Base-by-base conservation (phyloP, 2,329 filamentous ascomycete species). In the Polytolypa hystricis region DNA sequence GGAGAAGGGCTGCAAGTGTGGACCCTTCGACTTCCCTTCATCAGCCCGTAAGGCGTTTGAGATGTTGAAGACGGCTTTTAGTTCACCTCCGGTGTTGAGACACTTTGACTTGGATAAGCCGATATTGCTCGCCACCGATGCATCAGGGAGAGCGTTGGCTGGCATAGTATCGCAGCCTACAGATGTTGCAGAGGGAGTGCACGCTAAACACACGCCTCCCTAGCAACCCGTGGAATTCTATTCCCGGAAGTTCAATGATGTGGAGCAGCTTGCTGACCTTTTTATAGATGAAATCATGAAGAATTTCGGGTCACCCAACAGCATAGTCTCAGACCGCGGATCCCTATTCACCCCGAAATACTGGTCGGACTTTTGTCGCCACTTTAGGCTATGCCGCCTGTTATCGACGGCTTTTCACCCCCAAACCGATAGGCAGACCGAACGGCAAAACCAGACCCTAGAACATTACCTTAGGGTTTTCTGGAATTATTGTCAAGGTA, bases 351-450 rank as follows among this genome's bases (percentile, higher is more conserved):
- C 18, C n/a, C 11, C 7, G 12, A 3, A 28, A 3, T 33, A 11
- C 30, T 33, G 4, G 8, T 33, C 30, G 10, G 30, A 8, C 10
- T 21, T 33, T 18, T 33, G 8, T 15, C 20, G n/a, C 6, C 17
- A 33, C 15, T 14, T 33, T 3, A 2, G 17, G 10, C 11, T 33
- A n/a, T 7, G 20, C 10, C 2, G 4, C 10, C 17, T 18, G 7
- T 15, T 33, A 3, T 3, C 25, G 2, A 39, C 42, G 14, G 31
- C 35, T 4, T 35, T 18, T 16, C 43, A 46, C 30, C 40, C 37
- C 7, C 21, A 45, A 32, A 40, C 39, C 5, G 42, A 46, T 40
- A 29, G 43, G 5, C 40, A 43, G 33, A 45, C 30, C 1, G 42
- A 46, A 36, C 8, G 25, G 7, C 14, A 45, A 6, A 46, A 46